Evolutionary conservation across 257 asterid species (phyloP).

Genomic region (Anisodus tanguticus): DNA sequence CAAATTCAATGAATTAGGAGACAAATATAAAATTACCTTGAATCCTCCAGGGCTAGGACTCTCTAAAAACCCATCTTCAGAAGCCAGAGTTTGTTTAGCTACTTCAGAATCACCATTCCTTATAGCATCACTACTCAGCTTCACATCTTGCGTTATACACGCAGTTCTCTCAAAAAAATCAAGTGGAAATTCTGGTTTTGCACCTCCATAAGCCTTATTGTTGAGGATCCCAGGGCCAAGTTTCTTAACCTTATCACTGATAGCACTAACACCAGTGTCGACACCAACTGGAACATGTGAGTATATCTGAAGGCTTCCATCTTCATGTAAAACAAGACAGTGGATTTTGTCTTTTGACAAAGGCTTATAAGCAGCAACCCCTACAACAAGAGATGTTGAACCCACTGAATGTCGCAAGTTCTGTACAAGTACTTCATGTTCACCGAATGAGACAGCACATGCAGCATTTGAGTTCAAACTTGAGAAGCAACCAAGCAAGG

Average conservation of each 20-base stretch:
- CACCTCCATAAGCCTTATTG: conserved; percentile 89
- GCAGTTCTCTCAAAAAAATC: conserved; percentile 92
- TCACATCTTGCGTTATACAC: conserved; percentile 89
- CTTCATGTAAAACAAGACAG: conserved; percentile 94
- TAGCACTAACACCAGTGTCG: conserved; percentile 61
- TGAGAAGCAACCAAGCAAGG: conserved; percentile 83
- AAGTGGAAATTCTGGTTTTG: conserved; percentile 92
- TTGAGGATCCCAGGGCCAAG: conserved; percentile 85
- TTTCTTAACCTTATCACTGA: conserved; percentile 87
- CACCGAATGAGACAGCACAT: conserved; percentile 81
- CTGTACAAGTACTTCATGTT: conserved; percentile 75
- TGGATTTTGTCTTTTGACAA: conserved; percentile 95
- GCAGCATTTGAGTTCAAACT: conserved; percentile 77
- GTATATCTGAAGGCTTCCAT: conserved; percentile 98
- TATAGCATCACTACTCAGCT: conserved; percentile 83
- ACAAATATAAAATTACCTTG: conserved; percentile 64
- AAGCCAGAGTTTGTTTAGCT: conserved; percentile 86
- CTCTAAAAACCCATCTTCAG: conserved; percentile 97
- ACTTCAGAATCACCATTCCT: conserved; percentile 96
- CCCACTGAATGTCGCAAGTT: conserved; percentile 82
- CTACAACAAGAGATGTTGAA: conserved; percentile 89
- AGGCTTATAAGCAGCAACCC: conserved; percentile 93
- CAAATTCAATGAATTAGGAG: conserved; percentile 13
- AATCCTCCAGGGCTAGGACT: conserved; percentile 87
- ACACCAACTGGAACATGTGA: conserved; percentile 79